Percentiles rank a stretch among this genome's conserved stretches.
phyloP scores from a whole-genome alignment of 768 basidiomycete species.

The Tephrocybe rancida region DNA sequence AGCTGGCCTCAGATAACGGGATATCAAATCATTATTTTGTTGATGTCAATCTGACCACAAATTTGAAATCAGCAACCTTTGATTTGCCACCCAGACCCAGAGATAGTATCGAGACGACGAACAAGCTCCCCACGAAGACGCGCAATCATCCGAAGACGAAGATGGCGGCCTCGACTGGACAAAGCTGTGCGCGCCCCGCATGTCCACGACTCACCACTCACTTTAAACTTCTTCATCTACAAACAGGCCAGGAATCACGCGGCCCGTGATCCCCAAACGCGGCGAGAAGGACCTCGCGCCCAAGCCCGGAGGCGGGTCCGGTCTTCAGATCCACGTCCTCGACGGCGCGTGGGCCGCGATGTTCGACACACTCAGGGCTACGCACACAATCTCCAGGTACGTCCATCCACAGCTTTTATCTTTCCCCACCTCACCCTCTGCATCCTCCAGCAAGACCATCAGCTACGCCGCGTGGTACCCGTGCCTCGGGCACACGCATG shows the following conservation, averaged over 20 bases:
- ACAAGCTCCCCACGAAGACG: slow-evolving; percentile 34
- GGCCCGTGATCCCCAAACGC: slow-evolving; percentile 88
- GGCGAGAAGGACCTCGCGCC: slow-evolving; percentile 99
- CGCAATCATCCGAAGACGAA: slow-evolving; percentile 63
- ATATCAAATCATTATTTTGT: too few species aligned
- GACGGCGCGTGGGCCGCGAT: slow-evolving; percentile 83
- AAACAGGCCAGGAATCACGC: slow-evolving; percentile 39
- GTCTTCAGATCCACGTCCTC: slow-evolving; percentile 80
- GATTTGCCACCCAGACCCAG: too few species aligned
- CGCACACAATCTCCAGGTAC: slow-evolving; percentile 77
- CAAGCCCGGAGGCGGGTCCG: slow-evolving; percentile 60
- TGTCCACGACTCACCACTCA: neutral
- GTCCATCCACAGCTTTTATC: neutral
- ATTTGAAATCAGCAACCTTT: too few species aligned
- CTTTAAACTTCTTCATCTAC: slow-evolving; percentile 13
- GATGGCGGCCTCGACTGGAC: slow-evolving; percentile 83
- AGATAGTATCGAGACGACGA: too few species aligned
- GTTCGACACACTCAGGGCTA: slow-evolving; percentile 77
- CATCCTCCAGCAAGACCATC: slow-evolving; percentile 66
- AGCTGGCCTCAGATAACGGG: too few species aligned
- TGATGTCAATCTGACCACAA: too few species aligned
- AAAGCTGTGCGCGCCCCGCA: slow-evolving; percentile 53
- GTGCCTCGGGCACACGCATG: slow-evolving; percentile 59
- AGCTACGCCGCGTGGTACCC: slow-evolving; percentile 87
- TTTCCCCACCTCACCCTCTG: slow-evolving; percentile 1